Conservation (phyloP, 352 stramenopile species). For the Phytophthora tubulina region DNA sequence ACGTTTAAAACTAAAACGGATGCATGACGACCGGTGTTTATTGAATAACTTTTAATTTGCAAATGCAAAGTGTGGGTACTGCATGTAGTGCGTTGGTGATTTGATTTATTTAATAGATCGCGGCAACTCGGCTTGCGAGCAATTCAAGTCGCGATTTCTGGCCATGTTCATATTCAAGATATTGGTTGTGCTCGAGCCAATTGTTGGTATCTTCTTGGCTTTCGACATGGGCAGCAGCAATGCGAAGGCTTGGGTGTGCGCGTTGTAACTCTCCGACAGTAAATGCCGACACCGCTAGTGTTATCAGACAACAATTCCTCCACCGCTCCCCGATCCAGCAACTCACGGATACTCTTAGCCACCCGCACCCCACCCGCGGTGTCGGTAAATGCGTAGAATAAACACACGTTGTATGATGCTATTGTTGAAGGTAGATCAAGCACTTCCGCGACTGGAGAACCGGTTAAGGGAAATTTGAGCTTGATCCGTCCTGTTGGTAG, state of each 20-base stretch:
- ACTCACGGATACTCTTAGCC: constrained; percentile 26
- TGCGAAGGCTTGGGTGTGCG: constrained; percentile 29
- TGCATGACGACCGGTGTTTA: constrained; percentile 10
- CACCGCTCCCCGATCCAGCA: constrained; percentile 28
- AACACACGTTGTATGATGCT: constrained; percentile 26
- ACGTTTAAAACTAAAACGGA: constrained; percentile 8
- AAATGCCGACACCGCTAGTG: constrained; percentile 25
- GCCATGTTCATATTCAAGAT: background rate
- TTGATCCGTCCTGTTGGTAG: constrained; percentile 36
- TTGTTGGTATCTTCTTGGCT: constrained; percentile 6
- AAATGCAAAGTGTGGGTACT: no score
- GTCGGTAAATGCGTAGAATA: constrained; percentile 37
- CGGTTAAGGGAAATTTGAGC: constrained; percentile 16
- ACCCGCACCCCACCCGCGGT: constrained; percentile 9
- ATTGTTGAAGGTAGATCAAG: constrained; percentile 25
- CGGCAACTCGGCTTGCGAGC: constrained; percentile 18
- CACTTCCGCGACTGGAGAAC: constrained; percentile 1
- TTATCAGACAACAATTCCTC: constrained; percentile 36
- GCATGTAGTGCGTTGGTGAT: no score
- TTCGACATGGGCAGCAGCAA: constrained; percentile 36
- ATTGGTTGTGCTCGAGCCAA: background rate
- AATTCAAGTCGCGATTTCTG: constrained; percentile 11
- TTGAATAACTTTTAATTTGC: constrained; percentile 10
- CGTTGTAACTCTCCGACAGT: constrained; percentile 33
- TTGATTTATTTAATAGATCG: constrained; percentile 12